phyloP scores from a whole-genome alignment of 2,329 filamentous ascomycete genomes.

The Teratosphaeria nubilosa region DNA sequence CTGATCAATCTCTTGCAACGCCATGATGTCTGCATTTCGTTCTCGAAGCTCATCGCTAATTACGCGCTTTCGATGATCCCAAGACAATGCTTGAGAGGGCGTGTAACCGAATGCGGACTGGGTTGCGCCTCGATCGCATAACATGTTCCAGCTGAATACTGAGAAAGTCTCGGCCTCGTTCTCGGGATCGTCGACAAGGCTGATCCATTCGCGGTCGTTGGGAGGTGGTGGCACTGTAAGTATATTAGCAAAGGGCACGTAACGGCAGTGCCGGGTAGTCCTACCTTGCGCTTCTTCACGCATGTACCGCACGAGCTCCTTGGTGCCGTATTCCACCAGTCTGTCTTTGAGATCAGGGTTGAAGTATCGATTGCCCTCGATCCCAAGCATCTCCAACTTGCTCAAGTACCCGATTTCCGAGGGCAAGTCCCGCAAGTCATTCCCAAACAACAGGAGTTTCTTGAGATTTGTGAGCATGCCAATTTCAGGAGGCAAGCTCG shows the following conservation, averaged over 20 bases:
- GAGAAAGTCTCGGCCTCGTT: slow-evolving; percentile 48
- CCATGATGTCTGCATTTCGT: slow-evolving; percentile 78
- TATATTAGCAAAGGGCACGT: slow-evolving; percentile 6
- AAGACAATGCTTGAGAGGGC: slow-evolving; percentile 67
- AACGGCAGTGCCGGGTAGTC: slow-evolving; percentile 20
- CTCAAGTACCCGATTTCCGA: slow-evolving; percentile 82
- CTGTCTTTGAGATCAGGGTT: slow-evolving; percentile 61
- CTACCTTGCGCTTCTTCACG: slow-evolving; percentile 77
- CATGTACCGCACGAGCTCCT: slow-evolving; percentile 69
- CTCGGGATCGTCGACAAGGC: slow-evolving; percentile 49
- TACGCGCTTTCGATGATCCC: slow-evolving; percentile 75
- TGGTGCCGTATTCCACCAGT: slow-evolving; percentile 79
- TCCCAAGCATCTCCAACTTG: slow-evolving; percentile 76
- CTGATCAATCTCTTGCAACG: slow-evolving; percentile 85
- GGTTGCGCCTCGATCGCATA: slow-evolving; percentile 90
- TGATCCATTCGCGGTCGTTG: slow-evolving; percentile 62
- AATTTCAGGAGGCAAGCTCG: slow-evolving; percentile 74
- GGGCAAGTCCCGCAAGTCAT: slow-evolving; percentile 71
- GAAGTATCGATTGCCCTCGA: slow-evolving; percentile 83
- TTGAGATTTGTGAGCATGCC: slow-evolving; percentile 94
- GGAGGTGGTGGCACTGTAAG: slow-evolving; percentile 64
- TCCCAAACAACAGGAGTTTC: slow-evolving; percentile 80
- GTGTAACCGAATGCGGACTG: slow-evolving; percentile 81
- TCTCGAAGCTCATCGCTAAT: slow-evolving; percentile 74
- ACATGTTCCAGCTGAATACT: slow-evolving; percentile 87